Conservation (phyloP, 805 yeast species). For the Groenewaldozyma salmanticensis region DNA sequence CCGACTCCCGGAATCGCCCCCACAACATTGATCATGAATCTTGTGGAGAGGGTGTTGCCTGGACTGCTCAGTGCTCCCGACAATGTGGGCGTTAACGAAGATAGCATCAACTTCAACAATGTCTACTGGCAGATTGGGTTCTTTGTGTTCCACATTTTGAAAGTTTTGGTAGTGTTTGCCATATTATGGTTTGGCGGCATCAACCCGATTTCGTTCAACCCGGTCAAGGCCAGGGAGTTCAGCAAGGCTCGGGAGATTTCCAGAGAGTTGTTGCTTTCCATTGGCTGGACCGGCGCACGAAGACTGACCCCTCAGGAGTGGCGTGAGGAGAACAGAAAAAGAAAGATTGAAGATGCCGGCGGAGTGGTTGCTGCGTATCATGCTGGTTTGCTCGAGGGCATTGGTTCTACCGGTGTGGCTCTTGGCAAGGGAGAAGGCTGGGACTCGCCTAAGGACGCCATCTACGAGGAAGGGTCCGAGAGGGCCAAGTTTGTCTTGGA, state of each 20-base stretch:
- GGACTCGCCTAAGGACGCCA: slow-evolving; percentile 19
- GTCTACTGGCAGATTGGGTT: slow-evolving; percentile 45
- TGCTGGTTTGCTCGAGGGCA: slow-evolving; percentile 53
- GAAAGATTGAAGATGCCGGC: slow-evolving; percentile 56
- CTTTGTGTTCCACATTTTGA: slow-evolving; percentile 62
- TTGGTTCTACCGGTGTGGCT: slow-evolving; percentile 47
- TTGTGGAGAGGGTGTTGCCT: slow-evolving; percentile 25
- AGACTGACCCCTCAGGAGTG: slow-evolving; percentile 62
- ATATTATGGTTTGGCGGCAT: slow-evolving; percentile 59
- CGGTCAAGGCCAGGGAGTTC: slow-evolving; percentile 13
- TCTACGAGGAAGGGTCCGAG: slow-evolving; percentile 5
- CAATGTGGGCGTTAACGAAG: slow-evolving; percentile 34
- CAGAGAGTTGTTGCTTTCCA: slow-evolving; percentile 36
- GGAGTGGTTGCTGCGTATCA: slow-evolving; percentile 62
- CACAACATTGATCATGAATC: slow-evolving; percentile 44
- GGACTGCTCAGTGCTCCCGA: slow-evolving; percentile 29
- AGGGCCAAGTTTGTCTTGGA: slow-evolving; percentile 6
- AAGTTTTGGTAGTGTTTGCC: slow-evolving; percentile 45
- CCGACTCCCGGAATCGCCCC: slow-evolving; percentile 90
- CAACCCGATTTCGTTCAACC: slow-evolving; percentile 60
- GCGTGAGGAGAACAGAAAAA: slow-evolving; percentile 57
- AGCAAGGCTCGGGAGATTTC: slow-evolving; percentile 24
- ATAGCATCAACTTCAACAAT: slow-evolving; percentile 34
- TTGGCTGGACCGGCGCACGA: slow-evolving; percentile 96
- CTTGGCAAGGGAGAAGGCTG: slow-evolving; percentile 80